Evolutionary conservation across 352 stramenopile genomes (phyloP).

Genomic region (Globisporangium perplexum): DNA sequence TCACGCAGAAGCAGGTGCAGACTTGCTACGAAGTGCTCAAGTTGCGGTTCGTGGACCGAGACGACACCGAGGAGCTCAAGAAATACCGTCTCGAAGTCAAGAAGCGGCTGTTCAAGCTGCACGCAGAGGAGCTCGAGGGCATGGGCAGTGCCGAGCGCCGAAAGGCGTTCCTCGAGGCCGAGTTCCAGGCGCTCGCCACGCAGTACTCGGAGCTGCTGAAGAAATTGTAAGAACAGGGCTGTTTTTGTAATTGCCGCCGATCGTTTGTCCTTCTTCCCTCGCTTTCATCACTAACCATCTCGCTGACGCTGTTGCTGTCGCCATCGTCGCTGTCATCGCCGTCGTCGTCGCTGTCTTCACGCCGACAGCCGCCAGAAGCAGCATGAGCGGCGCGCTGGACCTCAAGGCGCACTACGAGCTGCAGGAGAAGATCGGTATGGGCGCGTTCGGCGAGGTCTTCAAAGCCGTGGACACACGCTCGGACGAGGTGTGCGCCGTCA

Average conservation of each 20-base stretch:
- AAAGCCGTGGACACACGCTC: slow-evolving; percentile 65
- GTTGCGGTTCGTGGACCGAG: slow-evolving; percentile 40
- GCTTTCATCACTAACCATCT: not conserved
- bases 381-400: slow-evolving; percentile 47
- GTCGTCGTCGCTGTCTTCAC: too few relatives aligned
- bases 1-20: slow-evolving; percentile 75
- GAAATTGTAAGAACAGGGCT: slow-evolving; percentile 12
- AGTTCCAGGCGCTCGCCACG: slow-evolving; percentile 45
- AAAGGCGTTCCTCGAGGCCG: slow-evolving; percentile 71
- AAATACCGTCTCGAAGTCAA: slow-evolving; percentile 79
- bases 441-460: slow-evolving; percentile 80
- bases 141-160: slow-evolving; percentile 63
- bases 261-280: not conserved
- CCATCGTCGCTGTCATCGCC: not conserved
- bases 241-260: not conserved
- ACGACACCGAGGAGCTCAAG: slow-evolving; percentile 48
- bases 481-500: slow-evolving; percentile 69
- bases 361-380: not conserved
- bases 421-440: slow-evolving; percentile 73
- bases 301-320: too few relatives aligned
- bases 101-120: slow-evolving; percentile 63
- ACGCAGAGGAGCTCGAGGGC: slow-evolving; percentile 66
- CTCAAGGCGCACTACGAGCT: slow-evolving; percentile 66
- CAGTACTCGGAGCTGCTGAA: slow-evolving; percentile 45
- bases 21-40: slow-evolving; percentile 79